Base-by-base conservation (phyloP, 2,329 filamentous ascomycete genomes). In the Epichloe glyceriae region DNA sequence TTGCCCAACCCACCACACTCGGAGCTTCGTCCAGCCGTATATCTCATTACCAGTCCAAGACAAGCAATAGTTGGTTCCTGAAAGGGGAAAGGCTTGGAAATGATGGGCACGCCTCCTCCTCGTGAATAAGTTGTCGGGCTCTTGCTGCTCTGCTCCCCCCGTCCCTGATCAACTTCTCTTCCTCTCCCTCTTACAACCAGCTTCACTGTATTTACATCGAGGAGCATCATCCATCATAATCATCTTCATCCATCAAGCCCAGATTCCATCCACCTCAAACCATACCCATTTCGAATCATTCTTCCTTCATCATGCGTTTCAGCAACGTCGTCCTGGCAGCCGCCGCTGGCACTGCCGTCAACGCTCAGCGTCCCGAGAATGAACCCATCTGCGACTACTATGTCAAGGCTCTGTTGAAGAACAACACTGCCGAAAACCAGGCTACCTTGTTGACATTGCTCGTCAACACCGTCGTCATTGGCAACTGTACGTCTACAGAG, bases 401-500 rank as follows among this genome's bases (percentile, higher is more conserved):
- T 65, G 81, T 79, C 35, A 78, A 69, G 3, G 73, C 74, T n/a
- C 62, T 82, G 11, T 68, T 82, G 50, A 75, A 70, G 62, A 68
- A 78, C 39, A 82, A 81, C 67, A 81, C 73, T 38, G 74, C 75
- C 17, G 71, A 67, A 33, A 82, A 80, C 61, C 79, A 83, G 62
- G 65, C 70, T 50, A 74, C 70, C 1, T 67, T 82, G 2, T 57
- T 83, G 58, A 78, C 73, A 2, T 65, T 78, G 1, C 62, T 83
- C 4, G 78, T 83, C 58, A 82, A 82, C 64, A 82, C 78, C 6
- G 80, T 74, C 19, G 76, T 82, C 54, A 79, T 81, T 56, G 79
- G 80, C n/a, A 80, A 80, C 63, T 80, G 73, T 74, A 60, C 3
- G 46, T 47, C 19, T 12, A 12, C 15, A 15, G 34, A 37, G 15